Evolutionary conservation across 2,329 filamentous ascomycete genomes (phyloP).

Genomic region (Aspergillus caelatus): DNA sequence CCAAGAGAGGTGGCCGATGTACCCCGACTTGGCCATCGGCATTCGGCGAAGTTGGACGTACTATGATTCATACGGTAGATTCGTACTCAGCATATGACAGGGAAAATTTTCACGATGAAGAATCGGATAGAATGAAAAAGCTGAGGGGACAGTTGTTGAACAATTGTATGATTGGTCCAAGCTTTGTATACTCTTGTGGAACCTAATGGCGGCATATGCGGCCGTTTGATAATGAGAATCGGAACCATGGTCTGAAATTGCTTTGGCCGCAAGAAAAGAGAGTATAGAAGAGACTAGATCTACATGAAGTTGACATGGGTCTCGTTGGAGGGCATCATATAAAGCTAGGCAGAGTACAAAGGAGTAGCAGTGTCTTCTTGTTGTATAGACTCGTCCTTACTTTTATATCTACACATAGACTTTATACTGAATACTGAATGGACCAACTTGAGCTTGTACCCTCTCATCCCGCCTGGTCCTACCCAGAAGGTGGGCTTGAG

Average conservation of each 20-base stretch:
- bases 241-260: background rate
- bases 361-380: background rate
- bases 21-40: background rate
- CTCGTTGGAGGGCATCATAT: background rate
- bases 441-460: background rate
- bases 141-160: background rate
- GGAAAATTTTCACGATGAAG: background rate
- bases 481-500: conserved; percentile 27
- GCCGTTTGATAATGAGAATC: background rate
- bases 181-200: background rate
- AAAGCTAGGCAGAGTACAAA: background rate
- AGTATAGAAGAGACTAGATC: background rate
- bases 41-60: background rate
- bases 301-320: background rate
- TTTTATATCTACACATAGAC: background rate
- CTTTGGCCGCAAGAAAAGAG: background rate
- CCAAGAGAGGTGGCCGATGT: background rate
- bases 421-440: background rate
- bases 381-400: background rate
- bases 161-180: background rate
- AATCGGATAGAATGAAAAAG: background rate
- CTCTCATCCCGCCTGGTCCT: background rate
- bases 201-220: background rate
- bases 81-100: background rate
- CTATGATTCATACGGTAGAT: background rate